These are phyloP conservation scores for Daldinia caldariorum DNA, from an alignment of 495 filamentous ascomycete genomes.

Conservation along the genomic window DNA sequence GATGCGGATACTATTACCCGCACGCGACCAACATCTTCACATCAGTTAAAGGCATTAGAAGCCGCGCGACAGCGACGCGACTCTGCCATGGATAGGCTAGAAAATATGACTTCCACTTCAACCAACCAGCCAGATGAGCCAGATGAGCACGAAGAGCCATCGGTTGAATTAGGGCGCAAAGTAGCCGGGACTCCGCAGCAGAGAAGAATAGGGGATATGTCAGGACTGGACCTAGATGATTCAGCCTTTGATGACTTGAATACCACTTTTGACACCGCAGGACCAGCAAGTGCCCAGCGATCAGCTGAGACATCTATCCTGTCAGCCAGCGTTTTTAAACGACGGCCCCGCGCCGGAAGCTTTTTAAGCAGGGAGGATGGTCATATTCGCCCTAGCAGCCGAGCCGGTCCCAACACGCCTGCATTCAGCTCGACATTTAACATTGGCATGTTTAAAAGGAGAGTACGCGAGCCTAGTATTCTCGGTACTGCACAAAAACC, in stretches of 20 bases:
- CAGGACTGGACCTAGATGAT: conserved; percentile 60
- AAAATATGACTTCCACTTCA: conserved; percentile 53
- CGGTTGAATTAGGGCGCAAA: conserved; percentile 47
- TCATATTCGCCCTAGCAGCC: conserved; percentile 60
- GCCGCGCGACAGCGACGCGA: conserved; percentile 50
- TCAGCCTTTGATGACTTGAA: conserved; percentile 57
- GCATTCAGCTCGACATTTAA: conserved; percentile 56
- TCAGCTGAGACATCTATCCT: conserved; percentile 59
- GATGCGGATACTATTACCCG: conserved; percentile 16
- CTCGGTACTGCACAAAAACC: conserved; percentile 56
- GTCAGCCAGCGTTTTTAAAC: conserved; percentile 54
- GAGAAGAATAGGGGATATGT: conserved; percentile 50
- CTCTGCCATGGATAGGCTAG: conserved; percentile 52
- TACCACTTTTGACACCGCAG: conserved; percentile 53
- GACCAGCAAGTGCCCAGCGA: conserved; percentile 47
- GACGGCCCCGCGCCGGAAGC: conserved; percentile 58
- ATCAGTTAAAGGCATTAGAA: conserved; percentile 48
- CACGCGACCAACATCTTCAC: conserved; percentile 31
- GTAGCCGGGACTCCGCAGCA: conserved; percentile 43
- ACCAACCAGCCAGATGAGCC: conserved; percentile 23
- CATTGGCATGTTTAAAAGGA: conserved; percentile 57
- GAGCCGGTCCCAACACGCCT: conserved; percentile 56
- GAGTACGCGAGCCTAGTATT: conserved; percentile 60
- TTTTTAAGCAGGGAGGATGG: conserved; percentile 56
- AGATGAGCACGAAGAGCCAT: conserved; percentile 12